A percentile compares a stretch with the other conserved stretches of the same genome.
Evolutionary conservation across 305 asterid genomes (phyloP).

Genomic region (Euphrasia arctica): DNA sequence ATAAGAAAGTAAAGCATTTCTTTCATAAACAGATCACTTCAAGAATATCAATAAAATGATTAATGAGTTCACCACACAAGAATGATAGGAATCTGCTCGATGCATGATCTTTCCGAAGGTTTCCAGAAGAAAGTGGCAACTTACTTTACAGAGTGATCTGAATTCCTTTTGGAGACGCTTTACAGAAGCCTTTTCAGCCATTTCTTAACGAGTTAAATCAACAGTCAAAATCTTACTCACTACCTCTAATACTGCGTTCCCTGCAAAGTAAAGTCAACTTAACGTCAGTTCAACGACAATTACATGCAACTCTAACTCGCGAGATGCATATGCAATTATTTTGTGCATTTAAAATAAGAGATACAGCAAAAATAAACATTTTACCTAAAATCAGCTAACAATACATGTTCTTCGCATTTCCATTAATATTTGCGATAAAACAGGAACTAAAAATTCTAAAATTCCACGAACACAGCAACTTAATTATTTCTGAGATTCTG

Average conservation of each 20-base stretch:
- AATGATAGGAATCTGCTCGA: neutral
- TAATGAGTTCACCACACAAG: neutral
- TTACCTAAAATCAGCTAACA: slow-evolving; percentile 1
- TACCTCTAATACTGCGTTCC: slow-evolving; percentile 26
- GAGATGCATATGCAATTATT: neutral
- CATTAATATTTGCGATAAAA: neutral
- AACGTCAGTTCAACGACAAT: neutral
- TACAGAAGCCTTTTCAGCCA: slow-evolving; percentile 80
- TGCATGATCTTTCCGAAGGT: slow-evolving; percentile 19
- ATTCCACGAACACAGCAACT: slow-evolving; percentile 1
- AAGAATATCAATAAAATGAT: slow-evolving; percentile 5
- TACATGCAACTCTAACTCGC: neutral
- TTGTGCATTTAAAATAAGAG: neutral
- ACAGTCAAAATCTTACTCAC: no score
- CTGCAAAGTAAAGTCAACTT: slow-evolving; percentile 25
- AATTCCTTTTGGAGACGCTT: slow-evolving; percentile 97
- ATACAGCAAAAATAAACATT: neutral
- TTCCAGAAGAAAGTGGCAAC: slow-evolving; percentile 27
- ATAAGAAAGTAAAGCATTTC: slow-evolving; percentile 1
- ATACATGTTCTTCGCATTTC: neutral
- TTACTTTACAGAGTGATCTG: slow-evolving; percentile 90
- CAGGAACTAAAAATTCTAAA: slow-evolving; percentile 8
- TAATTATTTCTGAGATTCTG: neutral
- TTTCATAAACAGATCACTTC: slow-evolving; percentile 2
- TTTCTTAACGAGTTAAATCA: slow-evolving; percentile 4